A percentile compares a stretch with the other conserved stretches of the same genome.
Conservation (phyloP, 805 yeast species). For the Phaffomyces thermotolerans region DNA sequence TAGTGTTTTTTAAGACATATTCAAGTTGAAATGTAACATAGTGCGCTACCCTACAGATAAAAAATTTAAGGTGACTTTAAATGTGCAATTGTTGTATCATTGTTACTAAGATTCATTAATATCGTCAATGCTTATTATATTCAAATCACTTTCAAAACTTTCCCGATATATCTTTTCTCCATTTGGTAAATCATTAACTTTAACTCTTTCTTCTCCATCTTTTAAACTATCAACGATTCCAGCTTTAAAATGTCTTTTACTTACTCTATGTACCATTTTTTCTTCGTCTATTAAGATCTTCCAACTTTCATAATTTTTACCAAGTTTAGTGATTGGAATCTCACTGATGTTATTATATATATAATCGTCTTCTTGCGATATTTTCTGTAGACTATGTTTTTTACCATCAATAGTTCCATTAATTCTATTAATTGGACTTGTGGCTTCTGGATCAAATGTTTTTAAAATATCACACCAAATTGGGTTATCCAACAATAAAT, state of each 20-base stretch:
- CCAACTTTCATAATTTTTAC: constrained; percentile 39
- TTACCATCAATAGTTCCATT: not conserved
- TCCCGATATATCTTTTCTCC: constrained; percentile 32
- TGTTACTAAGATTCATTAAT: constrained; percentile 6
- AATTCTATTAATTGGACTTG: too few relatives aligned
- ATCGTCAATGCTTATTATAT: constrained; percentile 22
- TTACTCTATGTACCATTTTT: constrained; percentile 49
- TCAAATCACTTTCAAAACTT: constrained; percentile 21
- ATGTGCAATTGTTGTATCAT: too few relatives aligned
- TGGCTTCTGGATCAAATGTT: constrained; percentile 23
- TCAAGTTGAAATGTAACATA: not conserved
- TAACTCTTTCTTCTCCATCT: constrained; percentile 46
- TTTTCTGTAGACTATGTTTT: too few relatives aligned
- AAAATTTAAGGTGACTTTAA: not conserved
- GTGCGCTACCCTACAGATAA: not conserved
- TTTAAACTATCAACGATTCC: constrained; percentile 42
- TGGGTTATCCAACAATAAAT: constrained; percentile 12
- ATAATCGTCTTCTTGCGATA: not conserved
- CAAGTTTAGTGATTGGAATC: constrained; percentile 13
- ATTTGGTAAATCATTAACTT: constrained; percentile 56
- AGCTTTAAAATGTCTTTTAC: constrained; percentile 56
- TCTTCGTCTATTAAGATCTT: constrained; percentile 41
- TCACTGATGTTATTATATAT: constrained; percentile 1
- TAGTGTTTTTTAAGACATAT: too few relatives aligned
- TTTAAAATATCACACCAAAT: constrained; percentile 30